phyloP scores from a whole-genome alignment of 2,329 filamentous ascomycete genomes.

The Exophiala sp. region DNA sequence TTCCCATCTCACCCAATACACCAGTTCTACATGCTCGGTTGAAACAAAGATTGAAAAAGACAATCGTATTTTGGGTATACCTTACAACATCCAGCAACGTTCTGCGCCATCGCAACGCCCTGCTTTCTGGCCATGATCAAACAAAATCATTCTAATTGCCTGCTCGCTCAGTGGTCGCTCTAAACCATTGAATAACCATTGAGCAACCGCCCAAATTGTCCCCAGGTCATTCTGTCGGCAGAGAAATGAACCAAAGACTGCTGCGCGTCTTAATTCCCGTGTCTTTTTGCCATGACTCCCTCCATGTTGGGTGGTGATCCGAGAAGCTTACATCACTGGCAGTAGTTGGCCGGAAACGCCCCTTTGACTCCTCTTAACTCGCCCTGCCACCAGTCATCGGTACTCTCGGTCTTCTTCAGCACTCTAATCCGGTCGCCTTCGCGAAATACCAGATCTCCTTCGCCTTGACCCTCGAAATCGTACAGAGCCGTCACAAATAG shows the following conservation, averaged over 20 bases:
- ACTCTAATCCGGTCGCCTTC: constrained; percentile 74
- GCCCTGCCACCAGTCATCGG: constrained; percentile 84
- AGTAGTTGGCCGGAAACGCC: constrained; percentile 80
- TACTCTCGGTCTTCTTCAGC: constrained; percentile 69
- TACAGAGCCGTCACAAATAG: constrained; percentile 66
- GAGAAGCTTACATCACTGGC: constrained; percentile 31
- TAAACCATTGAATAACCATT: not conserved
- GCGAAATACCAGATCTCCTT: constrained; percentile 65
- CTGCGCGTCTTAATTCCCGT: too few species aligned
- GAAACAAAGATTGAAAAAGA: too few species aligned
- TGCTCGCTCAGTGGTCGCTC: not conserved
- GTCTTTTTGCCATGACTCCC: too few species aligned
- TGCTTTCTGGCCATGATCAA: not conserved
- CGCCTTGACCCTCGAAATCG: constrained; percentile 63
- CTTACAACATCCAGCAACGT: too few species aligned
- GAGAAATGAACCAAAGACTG: too few species aligned
- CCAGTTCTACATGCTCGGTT: too few species aligned
- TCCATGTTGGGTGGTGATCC: too few species aligned
- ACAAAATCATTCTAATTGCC: not conserved
- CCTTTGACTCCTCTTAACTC: constrained; percentile 64
- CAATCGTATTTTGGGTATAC: too few species aligned
- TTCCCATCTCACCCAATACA: too few species aligned
- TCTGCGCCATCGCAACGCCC: not conserved
- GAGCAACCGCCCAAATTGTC: too few species aligned
- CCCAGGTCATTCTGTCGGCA: too few species aligned